Evolutionary conservation across 1,284 basidiomycete genomes (phyloP).

Genomic region (Kwoniella shivajii): DNA sequence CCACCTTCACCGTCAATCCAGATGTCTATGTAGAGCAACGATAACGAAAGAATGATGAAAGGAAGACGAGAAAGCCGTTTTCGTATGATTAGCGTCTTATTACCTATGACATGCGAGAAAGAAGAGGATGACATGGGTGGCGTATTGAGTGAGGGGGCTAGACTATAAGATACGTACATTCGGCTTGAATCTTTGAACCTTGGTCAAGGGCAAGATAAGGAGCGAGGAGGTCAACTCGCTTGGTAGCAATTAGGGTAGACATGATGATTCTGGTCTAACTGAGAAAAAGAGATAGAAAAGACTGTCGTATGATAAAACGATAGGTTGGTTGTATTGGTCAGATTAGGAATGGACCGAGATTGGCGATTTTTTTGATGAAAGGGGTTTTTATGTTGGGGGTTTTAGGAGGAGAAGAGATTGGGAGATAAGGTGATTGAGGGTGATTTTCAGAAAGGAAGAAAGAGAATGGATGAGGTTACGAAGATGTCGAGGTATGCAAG

Average conservation of each 20-base stretch:
- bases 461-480: neutral
- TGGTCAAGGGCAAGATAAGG: slow-evolving; percentile 83
- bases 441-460: neutral
- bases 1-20: slow-evolving; percentile 94
- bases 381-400: neutral
- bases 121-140: neutral
- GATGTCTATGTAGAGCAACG: slow-evolving; percentile 65
- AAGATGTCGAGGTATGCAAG: neutral
- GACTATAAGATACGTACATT: slow-evolving; percentile 73
- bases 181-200: slow-evolving; percentile 85
- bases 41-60: neutral
- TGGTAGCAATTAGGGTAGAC: slow-evolving; percentile 56
- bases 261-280: slow-evolving; percentile 32
- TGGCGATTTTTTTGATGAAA: neutral
- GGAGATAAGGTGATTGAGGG: neutral
- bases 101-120: neutral
- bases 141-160: neutral
- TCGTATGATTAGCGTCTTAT: neutral
- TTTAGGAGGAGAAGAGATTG: neutral
- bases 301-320: slow-evolving; percentile 3
- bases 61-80: neutral
- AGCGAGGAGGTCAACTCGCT: slow-evolving; percentile 79
- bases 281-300: slow-evolving; percentile 1
- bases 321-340: neutral
- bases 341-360: neutral